A percentile compares a stretch with the other conserved stretches of the same genome.
These are phyloP conservation scores for Fusarium floridanum DNA, from an alignment of 2,329 filamentous ascomycete genomes.

Conservation along the genomic window DNA sequence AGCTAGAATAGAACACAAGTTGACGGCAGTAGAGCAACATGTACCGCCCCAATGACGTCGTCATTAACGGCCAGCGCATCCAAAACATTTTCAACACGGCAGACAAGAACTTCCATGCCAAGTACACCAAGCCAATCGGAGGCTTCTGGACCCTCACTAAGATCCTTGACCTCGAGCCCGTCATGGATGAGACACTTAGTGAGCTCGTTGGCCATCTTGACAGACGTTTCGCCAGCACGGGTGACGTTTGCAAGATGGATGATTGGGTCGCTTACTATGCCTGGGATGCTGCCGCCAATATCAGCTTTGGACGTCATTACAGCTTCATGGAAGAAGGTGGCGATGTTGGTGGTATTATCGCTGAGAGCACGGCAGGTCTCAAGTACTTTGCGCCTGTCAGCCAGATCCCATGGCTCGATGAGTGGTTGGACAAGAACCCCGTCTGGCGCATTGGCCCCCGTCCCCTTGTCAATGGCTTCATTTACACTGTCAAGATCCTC, in stretches of 20 bases:
- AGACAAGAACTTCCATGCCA: constrained; percentile 37
- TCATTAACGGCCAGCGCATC: constrained; percentile 36
- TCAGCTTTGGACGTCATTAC: constrained; percentile 34
- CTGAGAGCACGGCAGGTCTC: constrained; percentile 20
- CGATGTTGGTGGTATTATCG: constrained; percentile 32
- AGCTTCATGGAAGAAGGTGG: constrained; percentile 33
- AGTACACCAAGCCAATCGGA: constrained; percentile 39
- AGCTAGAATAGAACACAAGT: not conserved
- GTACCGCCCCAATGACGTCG: constrained; percentile 38
- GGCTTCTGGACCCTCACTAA: constrained; percentile 39
- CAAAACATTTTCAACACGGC: constrained; percentile 42
- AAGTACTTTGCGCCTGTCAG: constrained; percentile 39
- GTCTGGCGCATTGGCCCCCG: constrained; percentile 21
- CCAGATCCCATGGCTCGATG: constrained; percentile 40
- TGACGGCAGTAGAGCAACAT: constrained; percentile 22
- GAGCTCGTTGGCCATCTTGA: constrained; percentile 28
- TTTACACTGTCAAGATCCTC: constrained; percentile 38
- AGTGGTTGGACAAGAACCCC: constrained; percentile 42
- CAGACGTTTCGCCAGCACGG: constrained; percentile 19
- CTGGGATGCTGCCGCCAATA: constrained; percentile 36
- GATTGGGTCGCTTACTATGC: constrained; percentile 41
- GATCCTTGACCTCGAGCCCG: constrained; percentile 36
- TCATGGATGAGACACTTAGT: constrained; percentile 39
- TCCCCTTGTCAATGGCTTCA: constrained; percentile 15
- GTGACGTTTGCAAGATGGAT: constrained; percentile 31